Evolutionary conservation across 2,329 filamentous ascomycete species (phyloP).

Genomic region (Ophiocordyceps camponoti-rufipedis): DNA sequence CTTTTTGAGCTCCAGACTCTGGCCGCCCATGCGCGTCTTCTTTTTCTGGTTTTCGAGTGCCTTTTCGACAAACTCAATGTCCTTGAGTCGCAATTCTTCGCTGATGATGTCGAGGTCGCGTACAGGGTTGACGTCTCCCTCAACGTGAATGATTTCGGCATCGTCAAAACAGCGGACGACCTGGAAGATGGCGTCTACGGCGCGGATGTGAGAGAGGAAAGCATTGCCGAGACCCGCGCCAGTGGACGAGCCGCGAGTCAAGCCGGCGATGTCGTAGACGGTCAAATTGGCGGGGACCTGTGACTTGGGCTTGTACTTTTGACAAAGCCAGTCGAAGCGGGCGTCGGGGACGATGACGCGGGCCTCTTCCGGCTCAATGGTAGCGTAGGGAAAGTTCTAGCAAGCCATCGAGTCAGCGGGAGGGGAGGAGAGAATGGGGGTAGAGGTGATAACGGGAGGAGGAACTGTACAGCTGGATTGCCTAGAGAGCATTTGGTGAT

Average conservation of each 20-base stretch:
- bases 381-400: slow-evolving; percentile 97
- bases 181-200: slow-evolving; percentile 95
- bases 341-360: slow-evolving; percentile 94
- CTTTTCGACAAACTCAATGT: slow-evolving; percentile 97
- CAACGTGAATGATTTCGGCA: slow-evolving; percentile 98
- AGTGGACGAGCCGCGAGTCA: slow-evolving; percentile 89
- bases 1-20: slow-evolving; percentile 96
- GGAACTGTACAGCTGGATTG: slow-evolving; percentile 70
- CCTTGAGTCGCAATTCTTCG: slow-evolving; percentile 91
- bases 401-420: slow-evolving; percentile 15
- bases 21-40: slow-evolving; percentile 85
- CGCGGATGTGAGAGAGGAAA: slow-evolving; percentile 96
- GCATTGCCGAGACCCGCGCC: slow-evolving; percentile 94
- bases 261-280: slow-evolving; percentile 94
- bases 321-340: slow-evolving; percentile 85
- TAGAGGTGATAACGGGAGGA: too few relatives aligned
- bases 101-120: slow-evolving; percentile 93
- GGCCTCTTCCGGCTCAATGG: slow-evolving; percentile 96
- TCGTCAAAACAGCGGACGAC: slow-evolving; percentile 96
- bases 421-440: slow-evolving; percentile 5
- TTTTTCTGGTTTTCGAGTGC: slow-evolving; percentile 81
- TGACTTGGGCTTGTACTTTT: slow-evolving; percentile 97
- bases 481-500: slow-evolving; percentile 96
- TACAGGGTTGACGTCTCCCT: slow-evolving; percentile 91
- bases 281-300: slow-evolving; percentile 93